Evolutionary conservation across 345 rosid species (phyloP).

Genomic region (Aquilaria yunnanensis): DNA sequence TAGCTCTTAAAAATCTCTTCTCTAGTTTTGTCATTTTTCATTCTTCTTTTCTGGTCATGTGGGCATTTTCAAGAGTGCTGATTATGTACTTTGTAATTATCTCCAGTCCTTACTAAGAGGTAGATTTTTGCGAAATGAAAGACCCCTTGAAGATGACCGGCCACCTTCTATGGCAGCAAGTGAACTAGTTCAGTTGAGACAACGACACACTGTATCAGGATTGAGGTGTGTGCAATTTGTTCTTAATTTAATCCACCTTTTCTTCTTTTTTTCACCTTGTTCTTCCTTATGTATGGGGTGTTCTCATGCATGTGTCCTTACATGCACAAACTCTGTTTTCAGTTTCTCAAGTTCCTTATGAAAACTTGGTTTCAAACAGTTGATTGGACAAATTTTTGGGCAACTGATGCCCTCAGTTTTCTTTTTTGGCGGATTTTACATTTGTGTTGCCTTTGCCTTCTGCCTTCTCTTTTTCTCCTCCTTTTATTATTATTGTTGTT

Average conservation of each 20-base stretch:
- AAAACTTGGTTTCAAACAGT: conserved; percentile 8
- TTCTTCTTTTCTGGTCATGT: no score
- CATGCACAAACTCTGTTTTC: no score
- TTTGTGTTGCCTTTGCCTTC: no score
- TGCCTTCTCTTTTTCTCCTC: no score
- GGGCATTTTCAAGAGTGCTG: no score
- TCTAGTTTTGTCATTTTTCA: neutral
- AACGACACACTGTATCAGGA: conserved; percentile 67
- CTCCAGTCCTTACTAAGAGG: conserved; percentile 69
- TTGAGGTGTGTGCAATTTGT: conserved; percentile 40
- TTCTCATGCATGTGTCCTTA: no score
- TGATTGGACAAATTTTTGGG: conserved; percentile 29
- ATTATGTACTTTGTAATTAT: conserved; percentile 3
- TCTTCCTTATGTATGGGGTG: no score
- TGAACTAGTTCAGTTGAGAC: conserved; percentile 66
- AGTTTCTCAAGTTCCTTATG: neutral
- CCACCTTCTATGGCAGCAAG: conserved; percentile 61
- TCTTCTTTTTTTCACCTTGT: neutral
- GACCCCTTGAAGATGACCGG: conserved; percentile 58
- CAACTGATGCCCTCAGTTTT: conserved; percentile 13
- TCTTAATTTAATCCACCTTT: neutral
- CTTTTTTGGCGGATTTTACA: no score
- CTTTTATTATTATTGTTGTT: no score
- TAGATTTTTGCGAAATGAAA: conserved; percentile 70
- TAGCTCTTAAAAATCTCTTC: neutral